Percentiles rank a stretch among this genome's conserved stretches.
These are phyloP conservation scores for Lactarius akahatsu DNA, from an alignment of 768 basidiomycete genomes.

Conservation along the genomic window DNA sequence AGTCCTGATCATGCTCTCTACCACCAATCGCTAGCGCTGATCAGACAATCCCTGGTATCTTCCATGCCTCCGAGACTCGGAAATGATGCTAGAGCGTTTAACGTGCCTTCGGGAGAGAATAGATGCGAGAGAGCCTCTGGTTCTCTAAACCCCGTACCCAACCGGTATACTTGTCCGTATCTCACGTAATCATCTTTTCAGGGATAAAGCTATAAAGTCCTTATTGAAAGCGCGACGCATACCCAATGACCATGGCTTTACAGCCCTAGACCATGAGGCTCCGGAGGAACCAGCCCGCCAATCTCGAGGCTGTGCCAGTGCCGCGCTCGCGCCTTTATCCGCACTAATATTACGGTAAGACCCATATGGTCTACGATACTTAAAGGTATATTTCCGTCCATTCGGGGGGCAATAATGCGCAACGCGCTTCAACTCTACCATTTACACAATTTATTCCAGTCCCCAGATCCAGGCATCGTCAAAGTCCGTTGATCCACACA, in stretches of 20 bases:
- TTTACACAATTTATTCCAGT: background rate
- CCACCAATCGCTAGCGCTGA: background rate
- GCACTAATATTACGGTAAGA: too few relatives aligned
- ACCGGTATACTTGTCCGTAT: too few relatives aligned
- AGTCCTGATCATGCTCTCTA: background rate
- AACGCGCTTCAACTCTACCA: background rate
- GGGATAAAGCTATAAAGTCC: too few relatives aligned
- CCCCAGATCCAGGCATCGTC: background rate
- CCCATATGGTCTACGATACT: background rate
- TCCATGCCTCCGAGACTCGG: background rate
- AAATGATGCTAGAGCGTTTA: background rate
- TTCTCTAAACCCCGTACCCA: too few relatives aligned
- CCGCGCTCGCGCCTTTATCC: background rate
- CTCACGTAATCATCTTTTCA: too few relatives aligned
- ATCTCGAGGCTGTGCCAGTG: background rate
- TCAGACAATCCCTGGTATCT: background rate
- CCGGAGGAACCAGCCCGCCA: background rate
- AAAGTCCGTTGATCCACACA: background rate
- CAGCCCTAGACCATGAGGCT: background rate
- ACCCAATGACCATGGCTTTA: background rate
- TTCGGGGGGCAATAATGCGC: background rate
- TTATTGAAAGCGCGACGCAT: too few relatives aligned
- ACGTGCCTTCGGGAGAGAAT: background rate
- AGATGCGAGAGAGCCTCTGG: background rate
- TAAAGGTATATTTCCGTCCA: background rate